Conservation (phyloP, 2,329 filamentous ascomycete species). For the Sclerotinia subarctica region DNA sequence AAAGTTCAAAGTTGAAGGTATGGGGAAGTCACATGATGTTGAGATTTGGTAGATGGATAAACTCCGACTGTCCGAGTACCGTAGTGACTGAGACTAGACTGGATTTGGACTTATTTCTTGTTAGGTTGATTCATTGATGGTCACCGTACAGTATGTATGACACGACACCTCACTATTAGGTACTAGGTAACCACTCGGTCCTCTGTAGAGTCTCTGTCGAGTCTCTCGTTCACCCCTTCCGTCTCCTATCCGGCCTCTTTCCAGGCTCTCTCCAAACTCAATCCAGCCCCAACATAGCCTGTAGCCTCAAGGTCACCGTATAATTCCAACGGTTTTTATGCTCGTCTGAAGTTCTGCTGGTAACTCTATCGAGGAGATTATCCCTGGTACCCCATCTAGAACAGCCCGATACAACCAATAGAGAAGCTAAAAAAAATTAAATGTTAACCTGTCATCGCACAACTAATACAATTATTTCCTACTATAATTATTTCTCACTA, state of each 20-base stretch:
- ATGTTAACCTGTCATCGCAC: conserved; percentile 16
- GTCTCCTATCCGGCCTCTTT: too few species aligned
- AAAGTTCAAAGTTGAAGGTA: conserved; percentile 9
- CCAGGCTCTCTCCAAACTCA: neutral
- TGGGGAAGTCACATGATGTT: conserved; percentile 1
- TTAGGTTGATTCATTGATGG: too few species aligned
- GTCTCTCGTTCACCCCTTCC: too few species aligned
- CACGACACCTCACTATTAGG: too few species aligned
- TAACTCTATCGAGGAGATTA: too few species aligned
- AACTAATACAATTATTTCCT: conserved; percentile 10
- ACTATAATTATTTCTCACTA: neutral
- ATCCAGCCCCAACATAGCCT: neutral
- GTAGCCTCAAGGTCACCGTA: neutral
- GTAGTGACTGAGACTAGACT: neutral
- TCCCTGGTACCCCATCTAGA: neutral
- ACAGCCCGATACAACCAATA: neutral
- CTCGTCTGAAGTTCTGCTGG: neutral
- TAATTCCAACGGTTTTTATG: neutral
- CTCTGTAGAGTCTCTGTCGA: neutral
- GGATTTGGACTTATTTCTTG: neutral
- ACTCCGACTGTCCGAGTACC: neutral
- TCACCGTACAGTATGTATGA: too few species aligned
- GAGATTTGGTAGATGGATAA: neutral
- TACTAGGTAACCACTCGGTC: too few species aligned
- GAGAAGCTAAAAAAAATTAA: conserved; percentile 5